These are phyloP conservation scores for Zygosaccharomyces siamensis DNA, from an alignment of 805 yeast genomes.

Conservation along the genomic window DNA sequence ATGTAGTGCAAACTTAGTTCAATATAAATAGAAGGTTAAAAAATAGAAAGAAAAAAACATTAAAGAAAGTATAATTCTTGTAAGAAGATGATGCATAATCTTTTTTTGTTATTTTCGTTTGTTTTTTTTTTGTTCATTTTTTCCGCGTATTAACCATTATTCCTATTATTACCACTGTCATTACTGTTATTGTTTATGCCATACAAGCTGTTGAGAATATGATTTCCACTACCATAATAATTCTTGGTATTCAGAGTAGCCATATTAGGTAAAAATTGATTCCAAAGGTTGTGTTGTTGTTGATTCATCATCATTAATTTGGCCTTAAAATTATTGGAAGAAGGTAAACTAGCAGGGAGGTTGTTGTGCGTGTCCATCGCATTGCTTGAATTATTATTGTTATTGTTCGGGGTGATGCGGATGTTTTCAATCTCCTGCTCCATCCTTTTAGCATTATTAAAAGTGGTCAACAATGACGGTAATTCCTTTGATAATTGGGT, in stretches of 20 bases:
- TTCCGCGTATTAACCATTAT: background rate
- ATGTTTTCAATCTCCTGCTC: conserved; percentile 45
- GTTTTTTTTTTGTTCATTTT: background rate
- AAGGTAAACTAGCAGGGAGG: conserved; percentile 3
- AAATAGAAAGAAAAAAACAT: background rate
- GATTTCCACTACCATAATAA: conserved; percentile 10
- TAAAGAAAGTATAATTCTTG: background rate
- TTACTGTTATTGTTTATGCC: conserved; percentile 6
- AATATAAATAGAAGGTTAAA: conserved; percentile 1
- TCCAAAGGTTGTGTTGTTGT: conserved; percentile 7
- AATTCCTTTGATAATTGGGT: conserved; percentile 59
- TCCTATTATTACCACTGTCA: background rate
- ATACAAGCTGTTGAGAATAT: conserved; percentile 17
- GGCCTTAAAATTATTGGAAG: conserved; percentile 6
- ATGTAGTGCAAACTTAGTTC: background rate
- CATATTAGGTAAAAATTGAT: conserved; percentile 6
- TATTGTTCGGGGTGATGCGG: conserved; percentile 7
- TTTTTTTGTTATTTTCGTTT: background rate
- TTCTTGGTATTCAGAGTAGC: background rate
- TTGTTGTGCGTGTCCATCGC: background rate
- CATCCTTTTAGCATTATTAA: conserved; percentile 54
- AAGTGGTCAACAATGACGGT: conserved; percentile 63
- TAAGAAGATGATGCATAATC: background rate
- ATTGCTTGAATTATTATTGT: background rate
- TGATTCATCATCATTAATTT: conserved; percentile 12